Base-by-base conservation (phyloP, 768 basidiomycete species). In the Clavulina sp. region DNA sequence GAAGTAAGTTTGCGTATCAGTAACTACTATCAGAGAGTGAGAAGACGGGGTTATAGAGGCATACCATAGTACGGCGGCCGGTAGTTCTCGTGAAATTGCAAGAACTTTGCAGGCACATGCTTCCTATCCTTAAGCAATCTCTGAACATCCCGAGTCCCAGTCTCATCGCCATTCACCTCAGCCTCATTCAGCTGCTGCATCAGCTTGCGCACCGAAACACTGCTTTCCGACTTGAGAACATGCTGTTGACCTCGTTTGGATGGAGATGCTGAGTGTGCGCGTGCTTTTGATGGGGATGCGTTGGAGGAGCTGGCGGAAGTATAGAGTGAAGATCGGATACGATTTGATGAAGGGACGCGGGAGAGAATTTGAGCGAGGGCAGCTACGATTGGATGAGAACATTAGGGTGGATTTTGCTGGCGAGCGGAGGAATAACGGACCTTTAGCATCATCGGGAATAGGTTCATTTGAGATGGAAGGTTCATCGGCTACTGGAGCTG, bases 21-120 rank as follows among this genome's bases (percentile, higher is more conserved):
- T 9, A 38, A 19, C 9, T 38, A 9, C 19, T 38, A 9, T 9
- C 19, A 19, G 34, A 9, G 9, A 38, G 19, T 38, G 43, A 9
- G 26, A 13, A 46, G 16, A 46, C 43, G 43, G 26, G 24, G 23
- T 34, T 49, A 43, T 13, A 21, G 19, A 7, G 28, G 26, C 6
- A 13, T 54, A 66, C 92, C 93, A 59, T 79, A 82, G 65, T 93
- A 97, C 1, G 89, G 89, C 9, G 95, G 93, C 46, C 95, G 77
- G 0, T 74, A 72, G 62, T 97, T 88, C 52, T 81, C 81, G 16
- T 70, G 66, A 64, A 95, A 97, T 53, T 85, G 79, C 36, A 97
- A 69, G 2, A 80, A 76, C 65, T 95, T 97, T 48, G 79, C 76
- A 0, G 82, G 82, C 43, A 88, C 69, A 24, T 69, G 59, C 4